Conservation (phyloP, 345 rosid genomes). For the Corchorus olitorius region DNA sequence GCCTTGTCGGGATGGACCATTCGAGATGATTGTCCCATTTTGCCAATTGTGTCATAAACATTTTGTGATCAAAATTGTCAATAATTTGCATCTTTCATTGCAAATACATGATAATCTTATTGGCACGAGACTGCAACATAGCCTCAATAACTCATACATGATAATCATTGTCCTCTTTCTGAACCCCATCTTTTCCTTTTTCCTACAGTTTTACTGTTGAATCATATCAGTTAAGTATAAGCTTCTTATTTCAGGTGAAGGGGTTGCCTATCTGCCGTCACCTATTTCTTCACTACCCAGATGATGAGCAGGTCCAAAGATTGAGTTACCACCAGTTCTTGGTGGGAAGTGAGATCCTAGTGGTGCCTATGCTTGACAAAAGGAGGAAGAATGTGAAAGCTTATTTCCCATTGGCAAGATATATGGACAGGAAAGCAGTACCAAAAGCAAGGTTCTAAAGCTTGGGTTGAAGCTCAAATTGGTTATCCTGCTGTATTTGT, state of each 20-base stretch:
- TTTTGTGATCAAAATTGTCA: slow-evolving; percentile 1
- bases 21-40: slow-evolving; percentile 60
- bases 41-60: neutral
- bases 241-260: slow-evolving; percentile 51
- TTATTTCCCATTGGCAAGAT: slow-evolving; percentile 68
- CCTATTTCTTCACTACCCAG: slow-evolving; percentile 69
- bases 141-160: neutral
- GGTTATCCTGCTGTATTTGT: slow-evolving; percentile 72
- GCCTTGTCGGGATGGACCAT: slow-evolving; percentile 85
- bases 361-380: slow-evolving; percentile 70
- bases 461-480: slow-evolving; percentile 58
- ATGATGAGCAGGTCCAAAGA: slow-evolving; percentile 49
- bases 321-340: slow-evolving; percentile 69
- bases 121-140: neutral
- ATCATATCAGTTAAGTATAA: neutral
- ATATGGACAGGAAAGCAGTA: slow-evolving; percentile 60
- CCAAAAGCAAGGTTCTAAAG: slow-evolving; percentile 41
- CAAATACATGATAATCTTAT: too few species aligned
- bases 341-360: slow-evolving; percentile 64
- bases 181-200: neutral
- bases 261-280: slow-evolving; percentile 77
- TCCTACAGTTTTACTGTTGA: neutral
- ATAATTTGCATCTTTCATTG: neutral
- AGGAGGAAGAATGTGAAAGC: slow-evolving; percentile 53
- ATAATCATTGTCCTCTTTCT: slow-evolving; percentile 6